phyloP scores from a whole-genome alignment of 805 yeast species.

The Zygosaccharomyces bailii region DNA sequence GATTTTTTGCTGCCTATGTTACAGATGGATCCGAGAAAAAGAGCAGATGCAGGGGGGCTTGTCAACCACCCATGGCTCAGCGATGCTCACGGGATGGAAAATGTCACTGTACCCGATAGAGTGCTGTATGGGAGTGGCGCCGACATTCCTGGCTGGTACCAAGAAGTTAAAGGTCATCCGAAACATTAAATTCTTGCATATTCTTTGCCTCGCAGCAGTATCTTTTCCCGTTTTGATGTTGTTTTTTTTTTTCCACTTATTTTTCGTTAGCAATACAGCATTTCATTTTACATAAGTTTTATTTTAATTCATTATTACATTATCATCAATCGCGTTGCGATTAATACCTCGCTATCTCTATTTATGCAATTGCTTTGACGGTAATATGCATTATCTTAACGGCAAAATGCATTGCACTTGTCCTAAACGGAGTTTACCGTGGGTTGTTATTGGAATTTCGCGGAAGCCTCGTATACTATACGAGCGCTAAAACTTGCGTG shows the following conservation, averaged over 20 bases:
- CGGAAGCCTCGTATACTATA: not conserved
- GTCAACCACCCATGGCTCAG: slow-evolving; percentile 79
- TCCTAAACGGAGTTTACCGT: not conserved
- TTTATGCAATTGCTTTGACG: too few relatives aligned
- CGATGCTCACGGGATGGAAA: slow-evolving; percentile 74
- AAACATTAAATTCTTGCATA: slow-evolving; percentile 30
- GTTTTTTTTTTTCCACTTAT: not conserved
- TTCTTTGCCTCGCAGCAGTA: not conserved
- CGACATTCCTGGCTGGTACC: slow-evolving; percentile 89
- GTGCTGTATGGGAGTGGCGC: slow-evolving; percentile 76
- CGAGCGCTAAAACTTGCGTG: not conserved
- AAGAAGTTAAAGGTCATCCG: slow-evolving; percentile 50
- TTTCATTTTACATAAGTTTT: not conserved
- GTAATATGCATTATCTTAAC: too few relatives aligned
- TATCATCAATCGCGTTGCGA: not conserved
- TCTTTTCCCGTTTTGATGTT: slow-evolving; percentile 5
- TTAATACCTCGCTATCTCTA: not conserved
- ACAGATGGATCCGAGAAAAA: slow-evolving; percentile 63
- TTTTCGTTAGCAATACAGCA: not conserved
- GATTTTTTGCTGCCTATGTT: slow-evolving; percentile 85
- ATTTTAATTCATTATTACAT: not conserved
- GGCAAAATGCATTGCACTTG: not conserved
- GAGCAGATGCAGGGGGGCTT: slow-evolving; percentile 97
- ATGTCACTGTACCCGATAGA: slow-evolving; percentile 60
- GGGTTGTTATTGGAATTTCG: not conserved